Conservation (phyloP, 2,329 filamentous ascomycete species). For the Metarhizium anisopliae region DNA sequence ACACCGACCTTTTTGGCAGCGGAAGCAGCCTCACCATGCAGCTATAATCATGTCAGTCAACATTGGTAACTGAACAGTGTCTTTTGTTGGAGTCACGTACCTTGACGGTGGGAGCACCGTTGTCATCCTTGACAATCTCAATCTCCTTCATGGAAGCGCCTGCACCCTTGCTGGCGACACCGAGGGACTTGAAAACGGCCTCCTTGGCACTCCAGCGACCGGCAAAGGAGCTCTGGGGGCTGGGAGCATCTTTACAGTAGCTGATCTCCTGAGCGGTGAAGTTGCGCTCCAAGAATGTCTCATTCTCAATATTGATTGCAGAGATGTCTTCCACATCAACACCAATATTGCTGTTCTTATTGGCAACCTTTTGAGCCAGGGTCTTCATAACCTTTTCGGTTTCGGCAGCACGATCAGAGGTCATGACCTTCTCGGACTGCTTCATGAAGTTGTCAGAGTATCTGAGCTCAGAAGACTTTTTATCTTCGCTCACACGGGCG, state of each 20-base stretch:
- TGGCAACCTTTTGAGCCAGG: conserved; percentile 53
- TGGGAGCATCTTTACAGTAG: conserved; percentile 75
- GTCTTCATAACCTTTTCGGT: conserved; percentile 71
- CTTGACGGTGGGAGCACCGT: conserved; percentile 73
- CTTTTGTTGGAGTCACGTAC: conserved; percentile 45
- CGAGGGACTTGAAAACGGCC: conserved; percentile 95
- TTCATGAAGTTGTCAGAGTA: conserved; percentile 66
- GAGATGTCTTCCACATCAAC: conserved; percentile 88
- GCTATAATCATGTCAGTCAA: conserved; percentile 44
- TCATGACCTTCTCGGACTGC: conserved; percentile 45
- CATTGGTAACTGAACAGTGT: not conserved
- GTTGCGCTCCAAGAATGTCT: conserved; percentile 90
- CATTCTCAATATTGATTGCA: conserved; percentile 85
- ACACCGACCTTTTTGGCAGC: conserved; percentile 82
- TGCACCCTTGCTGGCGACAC: conserved; percentile 76
- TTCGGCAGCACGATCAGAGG: conserved; percentile 44
- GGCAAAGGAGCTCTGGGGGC: conserved; percentile 82
- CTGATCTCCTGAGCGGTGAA: conserved; percentile 77
- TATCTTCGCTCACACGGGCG: conserved; percentile 75
- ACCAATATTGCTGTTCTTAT: conserved; percentile 66
- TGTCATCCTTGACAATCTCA: conserved; percentile 75
- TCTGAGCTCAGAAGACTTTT: conserved; percentile 72
- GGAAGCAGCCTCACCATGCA: conserved; percentile 74
- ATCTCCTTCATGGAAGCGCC: conserved; percentile 90
- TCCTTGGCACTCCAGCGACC: conserved; percentile 97